Conservation (phyloP, 75 land plant genomes). For the Chamaecyparis obtusa region DNA sequence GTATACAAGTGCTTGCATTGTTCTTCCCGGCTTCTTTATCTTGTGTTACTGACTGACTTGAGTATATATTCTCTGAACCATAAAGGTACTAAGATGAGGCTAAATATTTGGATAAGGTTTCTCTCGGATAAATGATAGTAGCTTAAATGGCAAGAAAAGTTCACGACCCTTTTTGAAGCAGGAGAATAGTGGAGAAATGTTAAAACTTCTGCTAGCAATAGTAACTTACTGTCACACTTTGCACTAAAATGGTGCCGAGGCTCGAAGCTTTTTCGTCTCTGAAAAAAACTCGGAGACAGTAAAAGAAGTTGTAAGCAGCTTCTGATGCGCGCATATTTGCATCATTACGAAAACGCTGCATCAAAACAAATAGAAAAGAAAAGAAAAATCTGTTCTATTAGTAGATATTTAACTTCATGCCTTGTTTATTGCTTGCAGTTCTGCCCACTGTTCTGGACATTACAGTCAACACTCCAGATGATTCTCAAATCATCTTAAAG, state of each 20-base stretch:
- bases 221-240: neutral
- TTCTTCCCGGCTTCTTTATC: too few species aligned
- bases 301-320: neutral
- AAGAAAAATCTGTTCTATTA: neutral
- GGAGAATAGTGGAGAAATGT: neutral
- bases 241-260: neutral
- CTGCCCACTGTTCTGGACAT: conserved; percentile 82
- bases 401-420: neutral
- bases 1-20: neutral
- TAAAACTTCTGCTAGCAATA: neutral
- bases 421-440: conserved; percentile 41
- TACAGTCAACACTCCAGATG: conserved; percentile 69
- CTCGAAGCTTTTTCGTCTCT: neutral
- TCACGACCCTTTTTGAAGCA: neutral
- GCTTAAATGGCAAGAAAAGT: neutral
- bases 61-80: neutral
- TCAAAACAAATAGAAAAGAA: neutral
- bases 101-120: neutral
- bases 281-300: too few species aligned
- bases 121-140: neutral
- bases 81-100: neutral
- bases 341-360: neutral
- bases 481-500: conserved; percentile 74
- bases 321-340: neutral
- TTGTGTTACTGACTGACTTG: neutral